Base-by-base conservation (phyloP, 2,329 filamentous ascomycete genomes). In the Ciborinia camelliae region DNA sequence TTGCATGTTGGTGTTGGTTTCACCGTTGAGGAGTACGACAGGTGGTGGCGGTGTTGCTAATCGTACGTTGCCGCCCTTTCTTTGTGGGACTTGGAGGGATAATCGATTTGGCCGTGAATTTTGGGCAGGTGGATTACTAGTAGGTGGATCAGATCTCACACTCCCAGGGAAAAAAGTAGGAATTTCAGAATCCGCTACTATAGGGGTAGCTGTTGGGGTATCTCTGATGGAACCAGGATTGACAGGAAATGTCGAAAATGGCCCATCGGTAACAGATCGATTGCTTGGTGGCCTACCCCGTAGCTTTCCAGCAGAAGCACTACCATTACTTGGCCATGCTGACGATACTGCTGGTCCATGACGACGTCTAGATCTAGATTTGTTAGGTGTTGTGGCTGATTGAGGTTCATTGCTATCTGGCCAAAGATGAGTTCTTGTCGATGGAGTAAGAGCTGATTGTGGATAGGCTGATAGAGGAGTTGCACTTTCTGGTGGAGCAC, bases 301-400 rank as follows among this genome's bases (percentile, higher is more conserved):
- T 18, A 90, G 82, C 75, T 93, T 96, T 2, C 89, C 88, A 5
- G 82, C 85, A 1, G 84, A 79, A 15, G 86, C 81, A 20, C 82
- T 80, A 14, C 84, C 84, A 65, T 83, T 85, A 68, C 86, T 86
- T 63, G 89, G 86, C 93, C 93, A 97, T 0, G 93, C 93, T 12
- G 92, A 97, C 0, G 92, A 97, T 0, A 97, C 91, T 8, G 91
- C 92, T 0, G 92, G 90, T 0, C 92, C 92, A 74, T 96, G 90
- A 4, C 91, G 85, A 63, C 88, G 81, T 63, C 84, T 76, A 7
- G 81, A 76, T 65, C 84, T 81, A 2, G 78, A 76, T 68, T 82
- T 87, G 61, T 84, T 86, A 0, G 89, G 86, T 4, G 88, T 90
- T n/a, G 90, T 81, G 4, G 90, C 90, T 0, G 91, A 92, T 57